phyloP scores from a whole-genome alignment of 768 basidiomycete genomes.

The Hemileccinum impolitum region DNA sequence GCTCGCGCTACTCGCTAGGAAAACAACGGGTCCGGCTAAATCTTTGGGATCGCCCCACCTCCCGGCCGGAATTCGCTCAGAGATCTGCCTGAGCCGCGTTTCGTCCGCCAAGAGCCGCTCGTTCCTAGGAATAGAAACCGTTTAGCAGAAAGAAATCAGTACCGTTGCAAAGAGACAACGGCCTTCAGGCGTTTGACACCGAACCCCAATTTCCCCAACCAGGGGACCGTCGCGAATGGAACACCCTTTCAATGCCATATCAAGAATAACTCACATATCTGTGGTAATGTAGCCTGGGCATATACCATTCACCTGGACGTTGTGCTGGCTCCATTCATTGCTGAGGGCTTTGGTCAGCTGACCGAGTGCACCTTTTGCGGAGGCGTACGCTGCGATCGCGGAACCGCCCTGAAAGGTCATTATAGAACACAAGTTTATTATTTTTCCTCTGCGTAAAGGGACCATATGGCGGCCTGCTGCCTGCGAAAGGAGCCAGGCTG shows the following conservation, averaged over 20 bases:
- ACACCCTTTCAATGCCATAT: constrained; percentile 6
- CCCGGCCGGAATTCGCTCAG: constrained; percentile 66
- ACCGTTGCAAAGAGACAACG: constrained; percentile 5
- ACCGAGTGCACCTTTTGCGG: constrained; percentile 85
- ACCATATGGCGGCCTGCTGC: constrained; percentile 90
- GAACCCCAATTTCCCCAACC: constrained; percentile 8
- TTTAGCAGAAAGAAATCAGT: constrained; percentile 11
- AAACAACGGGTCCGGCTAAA: constrained; percentile 66
- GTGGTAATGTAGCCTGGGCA: constrained; percentile 87
- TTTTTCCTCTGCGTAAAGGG: constrained; percentile 62
- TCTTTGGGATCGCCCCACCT: constrained; percentile 66
- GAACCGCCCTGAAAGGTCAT: constrained; percentile 54
- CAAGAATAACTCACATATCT: constrained; percentile 62
- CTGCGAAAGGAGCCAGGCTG: constrained; percentile 79
- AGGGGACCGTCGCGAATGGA: constrained; percentile 1
- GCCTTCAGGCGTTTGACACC: background rate
- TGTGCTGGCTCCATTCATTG: constrained; percentile 90
- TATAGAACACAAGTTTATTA: constrained; percentile 64
- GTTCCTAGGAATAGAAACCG: constrained; percentile 45
- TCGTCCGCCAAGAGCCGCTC: constrained; percentile 61
- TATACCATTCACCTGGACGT: constrained; percentile 86
- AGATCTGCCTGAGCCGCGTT: constrained; percentile 58
- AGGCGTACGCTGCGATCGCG: constrained; percentile 88
- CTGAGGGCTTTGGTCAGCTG: constrained; percentile 86
- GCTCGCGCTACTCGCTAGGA: constrained; percentile 60